A percentile compares a stretch with the other conserved stretches of the same genome.
phyloP scores from a whole-genome alignment of 208 protist genomes.

The Trypanosoma melophagium region DNA sequence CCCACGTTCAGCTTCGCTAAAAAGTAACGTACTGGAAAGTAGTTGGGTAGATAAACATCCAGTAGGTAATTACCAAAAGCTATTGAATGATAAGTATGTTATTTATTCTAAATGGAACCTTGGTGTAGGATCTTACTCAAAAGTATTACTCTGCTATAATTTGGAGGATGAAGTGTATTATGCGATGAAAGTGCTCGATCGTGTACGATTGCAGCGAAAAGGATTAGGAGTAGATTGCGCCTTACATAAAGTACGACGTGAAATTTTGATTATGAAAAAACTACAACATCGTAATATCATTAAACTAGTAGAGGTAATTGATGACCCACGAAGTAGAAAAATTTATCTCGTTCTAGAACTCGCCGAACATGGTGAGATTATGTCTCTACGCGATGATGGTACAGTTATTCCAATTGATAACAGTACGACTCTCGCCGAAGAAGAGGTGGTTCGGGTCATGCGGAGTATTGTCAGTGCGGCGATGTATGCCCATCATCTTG shows the following conservation, averaged over 20 bases:
- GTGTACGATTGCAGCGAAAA: constrained; percentile 34
- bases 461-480: constrained; percentile 42
- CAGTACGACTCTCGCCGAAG: constrained; percentile 33
- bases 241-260: constrained; percentile 46
- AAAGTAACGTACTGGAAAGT: constrained; percentile 1
- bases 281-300: constrained; percentile 92
- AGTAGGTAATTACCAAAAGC: constrained; percentile 27
- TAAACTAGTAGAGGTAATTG: constrained; percentile 90
- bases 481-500: constrained; percentile 50
- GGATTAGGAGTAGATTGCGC: constrained; percentile 35
- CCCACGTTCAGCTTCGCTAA: background rate
- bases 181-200: constrained; percentile 63
- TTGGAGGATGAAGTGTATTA: constrained; percentile 45
- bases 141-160: constrained; percentile 64
- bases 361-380: constrained; percentile 51
- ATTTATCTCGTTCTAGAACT: constrained; percentile 90
- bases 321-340: constrained; percentile 81
- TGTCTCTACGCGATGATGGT: constrained; percentile 46
- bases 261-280: constrained; percentile 93
- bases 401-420: constrained; percentile 38
- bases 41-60: background rate
- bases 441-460: constrained; percentile 29
- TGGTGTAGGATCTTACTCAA: constrained; percentile 59
- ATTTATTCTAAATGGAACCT: constrained; percentile 48
- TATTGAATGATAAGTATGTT: constrained; percentile 73